Base-by-base conservation (phyloP, 75 land plant genomes). In the Isoetes taiwanensis region DNA sequence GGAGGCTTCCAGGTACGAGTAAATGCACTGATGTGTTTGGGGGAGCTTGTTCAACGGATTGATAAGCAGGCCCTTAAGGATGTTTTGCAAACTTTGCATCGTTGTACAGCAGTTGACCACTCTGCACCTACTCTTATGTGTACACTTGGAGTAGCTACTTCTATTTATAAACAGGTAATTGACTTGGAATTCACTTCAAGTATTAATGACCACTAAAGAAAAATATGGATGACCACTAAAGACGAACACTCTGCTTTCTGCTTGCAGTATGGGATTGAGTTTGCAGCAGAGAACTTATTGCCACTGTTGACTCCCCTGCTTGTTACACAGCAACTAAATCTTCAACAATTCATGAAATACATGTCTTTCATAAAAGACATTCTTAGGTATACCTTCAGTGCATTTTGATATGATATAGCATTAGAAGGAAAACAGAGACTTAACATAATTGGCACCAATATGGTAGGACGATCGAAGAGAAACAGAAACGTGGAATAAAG, bases 41-140 rank as follows among this genome's bases (percentile, higher is more conserved):
- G 90, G 29, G 98, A 93, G 48, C 58, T 93, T 68, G 90, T 88
- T 9, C 69, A 52, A 28, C 71, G 73, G 32, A 74, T 93, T 4
- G 98, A 93, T 73, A 93, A 84, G 63, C 59, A 43, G 55, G 75
- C 86, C 30, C 80, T 80, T 43, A 34, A 77, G 42, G 98, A 84
- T 1, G 75, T 93, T 50, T 74, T 93, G 71, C 81, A 93, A 68
- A 88, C 98, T 30, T 59, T 93, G 43, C 84, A 85, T 60, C 82
- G 96, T n/a, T 93, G 98, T 65, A 93, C 98, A 29, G 90, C 90
- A 64, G 98, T 88, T 64, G 98, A 93, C 57, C 98, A 59, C 52
- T 88, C 98, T 71, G 74, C 96, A 55, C 98, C 98, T 26, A 93
- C 98, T 6, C 81, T 93, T 11, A 88, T 93, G 98, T 93, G 96